Percentiles rank a stretch among this genome's conserved stretches.
phyloP scores from a whole-genome alignment of 2,329 filamentous ascomycete species.

The Tetracladium maxilliforme region DNA sequence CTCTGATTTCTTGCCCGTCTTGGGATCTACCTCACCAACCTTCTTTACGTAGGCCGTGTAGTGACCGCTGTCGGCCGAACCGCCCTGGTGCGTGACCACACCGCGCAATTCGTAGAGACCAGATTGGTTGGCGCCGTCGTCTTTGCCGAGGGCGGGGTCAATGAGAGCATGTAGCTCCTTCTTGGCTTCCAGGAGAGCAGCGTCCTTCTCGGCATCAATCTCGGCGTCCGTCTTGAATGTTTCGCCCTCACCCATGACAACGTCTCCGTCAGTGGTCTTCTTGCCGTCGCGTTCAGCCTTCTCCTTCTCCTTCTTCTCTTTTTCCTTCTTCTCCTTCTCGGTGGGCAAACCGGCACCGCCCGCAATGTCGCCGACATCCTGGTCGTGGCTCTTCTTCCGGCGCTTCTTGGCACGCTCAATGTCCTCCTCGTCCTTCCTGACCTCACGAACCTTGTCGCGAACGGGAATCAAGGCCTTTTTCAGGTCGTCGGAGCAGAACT shows the following conservation, averaged over 20 bases:
- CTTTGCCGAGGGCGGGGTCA: constrained; percentile 55
- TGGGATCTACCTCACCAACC: constrained; percentile 53
- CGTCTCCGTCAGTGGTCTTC: constrained; percentile 46
- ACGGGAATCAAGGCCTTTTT: constrained; percentile 74
- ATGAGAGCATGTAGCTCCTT: constrained; percentile 75
- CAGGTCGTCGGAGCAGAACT: constrained; percentile 89
- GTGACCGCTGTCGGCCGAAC: constrained; percentile 92
- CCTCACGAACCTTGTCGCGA: constrained; percentile 89
- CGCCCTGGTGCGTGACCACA: constrained; percentile 91
- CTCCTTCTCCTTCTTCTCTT: constrained; percentile 32
- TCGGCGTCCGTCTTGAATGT: constrained; percentile 89
- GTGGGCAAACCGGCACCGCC: constrained; percentile 28
- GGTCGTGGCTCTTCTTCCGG: constrained; percentile 53
- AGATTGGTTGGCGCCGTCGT: constrained; percentile 80
- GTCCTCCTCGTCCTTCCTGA: constrained; percentile 90
- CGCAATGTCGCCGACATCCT: constrained; percentile 29
- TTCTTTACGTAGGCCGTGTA: constrained; percentile 99
- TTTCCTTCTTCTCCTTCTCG: constrained; percentile 25
- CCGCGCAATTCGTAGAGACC: constrained; percentile 90
- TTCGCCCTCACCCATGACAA: constrained; percentile 49
- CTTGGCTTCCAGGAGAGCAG: constrained; percentile 64
- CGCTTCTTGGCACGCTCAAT: constrained; percentile 84
- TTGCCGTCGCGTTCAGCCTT: constrained; percentile 21
- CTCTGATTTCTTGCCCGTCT: constrained; percentile 61
- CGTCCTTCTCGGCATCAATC: constrained; percentile 72